Evolutionary conservation across 2,329 filamentous ascomycete species (phyloP).

Genomic region (Xylariaceae sp.): DNA sequence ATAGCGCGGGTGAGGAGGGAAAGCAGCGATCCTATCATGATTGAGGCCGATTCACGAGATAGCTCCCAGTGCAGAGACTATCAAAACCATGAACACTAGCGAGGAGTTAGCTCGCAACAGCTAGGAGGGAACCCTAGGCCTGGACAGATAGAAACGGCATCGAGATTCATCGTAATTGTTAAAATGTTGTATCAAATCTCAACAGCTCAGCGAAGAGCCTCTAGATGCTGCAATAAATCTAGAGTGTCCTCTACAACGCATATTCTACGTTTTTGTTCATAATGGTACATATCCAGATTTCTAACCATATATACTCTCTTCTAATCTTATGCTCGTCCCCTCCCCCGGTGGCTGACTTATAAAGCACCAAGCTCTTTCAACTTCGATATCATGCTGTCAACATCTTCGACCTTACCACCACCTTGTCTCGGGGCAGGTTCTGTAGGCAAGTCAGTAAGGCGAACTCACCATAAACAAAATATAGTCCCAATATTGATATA

Average conservation of each 20-base stretch:
- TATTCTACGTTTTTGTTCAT: slow-evolving; percentile 1
- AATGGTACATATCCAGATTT: slow-evolving; percentile 14
- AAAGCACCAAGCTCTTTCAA: slow-evolving; percentile 95
- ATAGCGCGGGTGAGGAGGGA: no score
- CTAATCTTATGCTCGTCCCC: slow-evolving; percentile 3
- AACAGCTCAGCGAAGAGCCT: not conserved
- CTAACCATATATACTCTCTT: not conserved
- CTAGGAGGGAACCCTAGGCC: no score
- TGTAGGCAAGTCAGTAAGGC: slow-evolving; percentile 44
- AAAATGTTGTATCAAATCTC: not conserved
- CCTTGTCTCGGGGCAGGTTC: slow-evolving; percentile 89
- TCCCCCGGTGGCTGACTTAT: slow-evolving; percentile 50
- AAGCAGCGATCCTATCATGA: no score
- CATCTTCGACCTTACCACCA: slow-evolving; percentile 96
- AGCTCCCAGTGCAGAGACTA: no score
- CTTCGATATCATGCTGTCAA: slow-evolving; percentile 91
- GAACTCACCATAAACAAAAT: not conserved
- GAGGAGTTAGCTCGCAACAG: no score
- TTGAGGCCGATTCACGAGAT: no score
- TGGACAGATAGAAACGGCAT: no score
- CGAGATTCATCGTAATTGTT: not conserved
- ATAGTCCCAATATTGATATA: not conserved
- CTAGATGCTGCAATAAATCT: not conserved
- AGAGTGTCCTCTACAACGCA: not conserved
- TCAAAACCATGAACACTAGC: no score